Percentiles rank a stretch among this genome's conserved stretches.
These are phyloP conservation scores for Picocystis sp. DNA, from an alignment of 163 green algal species.

Conservation along the genomic window DNA sequence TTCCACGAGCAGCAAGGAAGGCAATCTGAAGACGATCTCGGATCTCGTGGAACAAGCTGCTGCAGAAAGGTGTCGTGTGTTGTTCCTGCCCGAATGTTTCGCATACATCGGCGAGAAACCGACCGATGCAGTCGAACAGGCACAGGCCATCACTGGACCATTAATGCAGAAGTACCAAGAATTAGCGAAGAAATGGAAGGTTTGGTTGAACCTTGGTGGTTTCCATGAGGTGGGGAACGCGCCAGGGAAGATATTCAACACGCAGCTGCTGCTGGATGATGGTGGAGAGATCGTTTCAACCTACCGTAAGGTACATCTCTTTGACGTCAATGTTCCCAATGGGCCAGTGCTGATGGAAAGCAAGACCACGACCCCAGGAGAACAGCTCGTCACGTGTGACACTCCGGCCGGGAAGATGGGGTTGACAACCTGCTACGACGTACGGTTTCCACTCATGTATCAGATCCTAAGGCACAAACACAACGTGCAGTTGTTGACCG, in stretches of 20 bases:
- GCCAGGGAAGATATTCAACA: conserved; percentile 58
- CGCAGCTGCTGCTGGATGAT: conserved; percentile 59
- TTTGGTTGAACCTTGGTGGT: conserved; percentile 89
- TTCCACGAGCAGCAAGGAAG: conserved; percentile 24
- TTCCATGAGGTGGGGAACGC: conserved; percentile 43
- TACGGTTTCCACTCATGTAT: conserved; percentile 90
- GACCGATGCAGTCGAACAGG: conserved; percentile 39
- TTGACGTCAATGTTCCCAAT: conserved; percentile 74
- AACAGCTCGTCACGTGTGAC: conserved; percentile 46
- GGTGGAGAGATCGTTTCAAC: conserved; percentile 27
- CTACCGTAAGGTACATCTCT: conserved; percentile 84
- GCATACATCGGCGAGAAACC: conserved; percentile 48
- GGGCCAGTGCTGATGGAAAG: conserved; percentile 74
- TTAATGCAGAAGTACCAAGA: conserved; percentile 51
- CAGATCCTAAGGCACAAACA: conserved; percentile 44
- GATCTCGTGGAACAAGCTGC: conserved; percentile 32
- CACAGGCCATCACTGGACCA: conserved; percentile 56
- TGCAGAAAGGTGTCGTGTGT: conserved; percentile 31
- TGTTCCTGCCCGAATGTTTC: conserved; percentile 92
- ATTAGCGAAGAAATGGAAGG: conserved; percentile 42
- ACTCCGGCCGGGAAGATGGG: conserved; percentile 57
- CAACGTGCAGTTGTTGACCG: conserved; percentile 41
- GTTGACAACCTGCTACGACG: conserved; percentile 85
- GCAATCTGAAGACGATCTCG: conserved; percentile 57
- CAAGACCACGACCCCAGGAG: conserved; percentile 42